Conservation (phyloP, 331 rosid genomes). For the Rosa hybrid region DNA sequence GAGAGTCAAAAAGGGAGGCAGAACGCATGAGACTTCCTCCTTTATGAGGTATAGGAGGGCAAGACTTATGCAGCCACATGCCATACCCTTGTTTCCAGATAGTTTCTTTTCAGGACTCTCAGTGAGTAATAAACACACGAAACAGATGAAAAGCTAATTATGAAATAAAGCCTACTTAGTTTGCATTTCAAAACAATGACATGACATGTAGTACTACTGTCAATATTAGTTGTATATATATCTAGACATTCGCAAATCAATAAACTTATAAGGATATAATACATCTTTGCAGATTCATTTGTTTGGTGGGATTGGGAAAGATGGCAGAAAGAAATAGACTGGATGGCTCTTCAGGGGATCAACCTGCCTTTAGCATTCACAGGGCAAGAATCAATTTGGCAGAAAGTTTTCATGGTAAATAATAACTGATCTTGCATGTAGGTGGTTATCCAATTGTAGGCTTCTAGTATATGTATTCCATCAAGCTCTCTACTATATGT, state of each 20-base stretch:
- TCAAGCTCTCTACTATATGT: not conserved
- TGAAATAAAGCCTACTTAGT: constrained; percentile 1
- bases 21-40: not conserved
- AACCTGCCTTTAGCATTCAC: constrained; percentile 94
- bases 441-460: not conserved
- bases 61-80: not conserved
- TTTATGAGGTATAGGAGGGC: not conserved
- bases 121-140: not conserved
- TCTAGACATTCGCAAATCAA: not conserved
- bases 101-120: not conserved
- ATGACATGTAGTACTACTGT: not conserved
- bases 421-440: constrained; percentile 14
- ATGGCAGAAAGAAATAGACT: constrained; percentile 97
- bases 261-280: not conserved
- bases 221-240: not conserved
- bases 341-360: constrained; percentile 99
- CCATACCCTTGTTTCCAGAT: not conserved
- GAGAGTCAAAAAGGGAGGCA: not conserved
- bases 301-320: constrained; percentile 99
- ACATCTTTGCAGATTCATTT: constrained; percentile 66
- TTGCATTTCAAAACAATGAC: not conserved
- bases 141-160: not conserved
- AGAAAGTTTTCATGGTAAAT: constrained; percentile 73
- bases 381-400: constrained; percentile 97
- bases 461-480: not conserved